Percentiles rank a stretch among this genome's conserved stretches.
These are phyloP conservation scores for Dalechampia spathulata DNA, from an alignment of 441 rosid species.

Conservation along the genomic window DNA sequence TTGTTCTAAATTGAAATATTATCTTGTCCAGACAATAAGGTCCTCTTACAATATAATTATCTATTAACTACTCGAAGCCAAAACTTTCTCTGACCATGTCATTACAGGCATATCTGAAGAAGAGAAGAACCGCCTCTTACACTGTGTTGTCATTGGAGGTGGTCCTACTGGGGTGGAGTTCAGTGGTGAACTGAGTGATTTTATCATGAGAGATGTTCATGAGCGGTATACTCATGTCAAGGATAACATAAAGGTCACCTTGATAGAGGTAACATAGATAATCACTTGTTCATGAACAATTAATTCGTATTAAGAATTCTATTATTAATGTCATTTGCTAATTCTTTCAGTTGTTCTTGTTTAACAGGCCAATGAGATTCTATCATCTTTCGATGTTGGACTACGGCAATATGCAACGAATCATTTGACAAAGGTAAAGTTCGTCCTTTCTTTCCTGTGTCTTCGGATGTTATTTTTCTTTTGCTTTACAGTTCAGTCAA, in stretches of 20 bases:
- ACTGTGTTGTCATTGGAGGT: constrained; percentile 89
- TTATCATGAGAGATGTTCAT: constrained; percentile 79
- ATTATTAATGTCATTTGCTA: neutral
- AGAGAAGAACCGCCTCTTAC: constrained; percentile 72
- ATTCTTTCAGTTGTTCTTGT: neutral
- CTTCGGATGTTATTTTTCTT: neutral
- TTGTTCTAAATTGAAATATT: no score
- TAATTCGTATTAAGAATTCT: neutral
- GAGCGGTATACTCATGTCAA: constrained; percentile 61
- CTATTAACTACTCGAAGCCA: neutral
- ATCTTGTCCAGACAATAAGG: neutral
- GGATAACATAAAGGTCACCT: constrained; percentile 67
- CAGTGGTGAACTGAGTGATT: constrained; percentile 94
- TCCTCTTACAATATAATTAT: neutral
- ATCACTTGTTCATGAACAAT: neutral
- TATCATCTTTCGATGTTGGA: constrained; percentile 78
- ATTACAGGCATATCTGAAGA: constrained; percentile 59
- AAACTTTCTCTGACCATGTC: neutral
- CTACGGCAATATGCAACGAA: constrained; percentile 70
- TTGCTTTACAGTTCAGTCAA: neutral
- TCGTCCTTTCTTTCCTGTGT: neutral
- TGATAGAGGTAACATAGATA: constrained; percentile 63
- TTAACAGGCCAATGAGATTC: constrained; percentile 73
- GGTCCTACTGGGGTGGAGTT: constrained; percentile 97
- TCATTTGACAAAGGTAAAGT: constrained; percentile 65